These are phyloP conservation scores for Aspergillus amoenus DNA, from an alignment of 2,329 filamentous ascomycete species.

Conservation along the genomic window DNA sequence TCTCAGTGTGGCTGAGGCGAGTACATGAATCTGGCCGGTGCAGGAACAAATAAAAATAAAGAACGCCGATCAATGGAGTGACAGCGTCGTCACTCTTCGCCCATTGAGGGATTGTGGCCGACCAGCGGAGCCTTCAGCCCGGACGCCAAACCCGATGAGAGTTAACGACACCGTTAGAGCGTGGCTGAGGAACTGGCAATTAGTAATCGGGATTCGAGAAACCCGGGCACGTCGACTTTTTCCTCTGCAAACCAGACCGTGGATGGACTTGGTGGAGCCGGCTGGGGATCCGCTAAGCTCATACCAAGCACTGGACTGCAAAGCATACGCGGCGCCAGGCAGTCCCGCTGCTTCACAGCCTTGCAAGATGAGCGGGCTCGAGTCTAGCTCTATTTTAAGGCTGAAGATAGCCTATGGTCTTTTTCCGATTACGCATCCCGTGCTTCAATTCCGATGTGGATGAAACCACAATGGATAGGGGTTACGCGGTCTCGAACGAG, in stretches of 20 bases:
- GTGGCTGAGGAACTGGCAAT: too few relatives aligned
- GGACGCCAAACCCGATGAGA: too few relatives aligned
- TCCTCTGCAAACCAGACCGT: too few relatives aligned
- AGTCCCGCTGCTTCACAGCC: not conserved
- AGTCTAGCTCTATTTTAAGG: not conserved
- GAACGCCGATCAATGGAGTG: not conserved
- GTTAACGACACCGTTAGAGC: too few relatives aligned
- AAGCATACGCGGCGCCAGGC: slow-evolving; percentile 12
- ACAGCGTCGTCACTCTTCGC: not conserved
- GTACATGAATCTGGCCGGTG: not conserved
- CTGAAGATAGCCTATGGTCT: not conserved
- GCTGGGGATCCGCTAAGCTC: not conserved
- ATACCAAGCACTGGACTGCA: slow-evolving; percentile 3
- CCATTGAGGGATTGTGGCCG: not conserved
- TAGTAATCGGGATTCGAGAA: not conserved
- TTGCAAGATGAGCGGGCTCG: too few relatives aligned
- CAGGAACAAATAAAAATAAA: not conserved
- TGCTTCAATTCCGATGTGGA: not conserved
- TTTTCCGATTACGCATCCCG: not conserved
- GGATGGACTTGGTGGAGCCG: not conserved
- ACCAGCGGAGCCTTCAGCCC: too few relatives aligned
- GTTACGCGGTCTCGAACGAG: slow-evolving; percentile 3
- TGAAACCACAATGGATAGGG: not conserved
- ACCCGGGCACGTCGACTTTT: too few relatives aligned
- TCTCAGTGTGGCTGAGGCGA: too few relatives aligned